These are phyloP conservation scores for Scheffersomyces coipomensis DNA, from an alignment of 805 yeast genomes.

Conservation along the genomic window DNA sequence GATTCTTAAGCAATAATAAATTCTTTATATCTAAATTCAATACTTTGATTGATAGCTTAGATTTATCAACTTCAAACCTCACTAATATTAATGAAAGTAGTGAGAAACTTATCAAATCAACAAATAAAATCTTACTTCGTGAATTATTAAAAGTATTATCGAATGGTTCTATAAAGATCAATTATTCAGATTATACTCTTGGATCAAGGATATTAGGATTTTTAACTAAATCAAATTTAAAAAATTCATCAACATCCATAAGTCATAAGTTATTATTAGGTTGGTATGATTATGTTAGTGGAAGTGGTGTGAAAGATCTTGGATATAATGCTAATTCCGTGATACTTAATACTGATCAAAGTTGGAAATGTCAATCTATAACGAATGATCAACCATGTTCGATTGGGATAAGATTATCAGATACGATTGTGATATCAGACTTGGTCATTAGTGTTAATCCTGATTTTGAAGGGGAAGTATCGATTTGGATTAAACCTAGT, in stretches of 20 bases:
- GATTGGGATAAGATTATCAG: slow-evolving; percentile 33
- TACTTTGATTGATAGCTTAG: slow-evolving; percentile 22
- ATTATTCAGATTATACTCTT: slow-evolving; percentile 38
- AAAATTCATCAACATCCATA: slow-evolving; percentile 15
- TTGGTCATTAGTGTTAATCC: slow-evolving; percentile 19
- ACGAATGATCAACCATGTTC: slow-evolving; percentile 18
- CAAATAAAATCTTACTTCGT: slow-evolving; percentile 24
- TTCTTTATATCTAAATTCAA: slow-evolving; percentile 20
- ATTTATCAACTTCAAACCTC: slow-evolving; percentile 8
- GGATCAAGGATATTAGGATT: slow-evolving; percentile 42
- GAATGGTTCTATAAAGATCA: slow-evolving; percentile 32
- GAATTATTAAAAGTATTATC: slow-evolving; percentile 28
- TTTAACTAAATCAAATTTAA: slow-evolving; percentile 22
- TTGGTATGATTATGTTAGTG: slow-evolving; percentile 37
- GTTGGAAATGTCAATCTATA: slow-evolving; percentile 35
- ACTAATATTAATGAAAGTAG: slow-evolving; percentile 3
- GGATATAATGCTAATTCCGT: slow-evolving; percentile 39
- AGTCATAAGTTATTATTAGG: slow-evolving; percentile 31
- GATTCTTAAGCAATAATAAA: slow-evolving; percentile 21
- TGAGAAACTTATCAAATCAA: slow-evolving; percentile 7
- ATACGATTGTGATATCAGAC: slow-evolving; percentile 34
- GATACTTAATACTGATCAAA: slow-evolving; percentile 29
- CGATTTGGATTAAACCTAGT: slow-evolving; percentile 31
- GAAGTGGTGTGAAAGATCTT: slow-evolving; percentile 22
- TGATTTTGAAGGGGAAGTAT: slow-evolving; percentile 9